These are phyloP conservation scores for Ophiostoma tasmaniense DNA, from an alignment of 2,329 filamentous ascomycete species.

Conservation along the genomic window DNA sequence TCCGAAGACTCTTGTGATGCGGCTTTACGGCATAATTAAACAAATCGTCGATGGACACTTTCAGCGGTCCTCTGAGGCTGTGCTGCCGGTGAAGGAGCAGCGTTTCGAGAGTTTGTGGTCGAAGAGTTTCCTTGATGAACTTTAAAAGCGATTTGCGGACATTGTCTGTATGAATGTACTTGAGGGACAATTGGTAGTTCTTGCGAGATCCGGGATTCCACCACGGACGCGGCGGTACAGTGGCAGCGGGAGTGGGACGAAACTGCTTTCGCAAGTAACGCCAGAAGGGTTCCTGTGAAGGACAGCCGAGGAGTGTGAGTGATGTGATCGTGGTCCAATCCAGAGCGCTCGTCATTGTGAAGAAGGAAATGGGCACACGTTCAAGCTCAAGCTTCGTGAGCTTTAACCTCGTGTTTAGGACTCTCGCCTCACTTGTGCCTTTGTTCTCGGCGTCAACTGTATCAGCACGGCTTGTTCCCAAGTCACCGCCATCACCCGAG, in stretches of 20 bases:
- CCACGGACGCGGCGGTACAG: conserved; percentile 22
- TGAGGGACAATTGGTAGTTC: conserved; percentile 58
- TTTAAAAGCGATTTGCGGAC: conserved; percentile 60
- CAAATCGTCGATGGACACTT: conserved; percentile 54
- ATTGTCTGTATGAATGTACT: conserved; percentile 65
- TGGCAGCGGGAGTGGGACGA: conserved; percentile 33
- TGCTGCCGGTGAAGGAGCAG: conserved; percentile 65
- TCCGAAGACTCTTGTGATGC: conserved; percentile 63
- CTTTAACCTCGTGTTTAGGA: conserved; percentile 49
- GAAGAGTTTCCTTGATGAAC: conserved; percentile 69
- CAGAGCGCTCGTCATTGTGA: conserved; percentile 59
- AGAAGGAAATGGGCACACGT: conserved; percentile 62
- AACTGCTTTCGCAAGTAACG: conserved; percentile 58
- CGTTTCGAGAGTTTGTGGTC: conserved; percentile 70
- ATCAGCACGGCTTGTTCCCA: neutral
- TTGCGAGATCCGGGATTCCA: conserved; percentile 23
- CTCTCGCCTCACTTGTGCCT: neutral
- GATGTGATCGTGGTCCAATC: conserved; percentile 67
- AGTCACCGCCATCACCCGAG: neutral
- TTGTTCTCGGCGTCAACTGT: neutral
- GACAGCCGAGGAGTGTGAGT: conserved; percentile 65
- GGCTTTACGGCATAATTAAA: conserved; percentile 61
- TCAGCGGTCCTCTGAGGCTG: conserved; percentile 37
- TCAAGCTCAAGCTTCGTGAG: conserved; percentile 70
- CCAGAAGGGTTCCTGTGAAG: conserved; percentile 67